Conservation (phyloP, 768 basidiomycete genomes). For the Russula sp. region DNA sequence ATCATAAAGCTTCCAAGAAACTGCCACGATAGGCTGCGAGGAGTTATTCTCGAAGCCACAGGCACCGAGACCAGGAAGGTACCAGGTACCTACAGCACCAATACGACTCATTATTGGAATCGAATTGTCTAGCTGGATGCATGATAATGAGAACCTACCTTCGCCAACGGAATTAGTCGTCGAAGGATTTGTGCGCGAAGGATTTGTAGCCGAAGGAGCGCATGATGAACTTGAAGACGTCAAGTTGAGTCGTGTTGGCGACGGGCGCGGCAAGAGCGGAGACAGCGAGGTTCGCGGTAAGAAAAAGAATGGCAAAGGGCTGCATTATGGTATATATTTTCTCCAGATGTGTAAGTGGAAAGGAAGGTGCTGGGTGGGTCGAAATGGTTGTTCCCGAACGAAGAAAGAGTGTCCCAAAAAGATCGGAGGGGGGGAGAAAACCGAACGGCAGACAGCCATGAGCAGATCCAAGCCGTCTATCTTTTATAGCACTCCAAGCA, state of each 20-base stretch:
- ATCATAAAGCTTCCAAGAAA: conserved; percentile 56
- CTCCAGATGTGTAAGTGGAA: conserved; percentile 5
- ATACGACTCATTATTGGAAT: conserved; percentile 10
- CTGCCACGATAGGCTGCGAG: conserved; percentile 54
- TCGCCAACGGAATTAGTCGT: no score
- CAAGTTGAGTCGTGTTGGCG: not conserved
- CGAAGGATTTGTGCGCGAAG: no score
- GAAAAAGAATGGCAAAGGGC: conserved; percentile 45
- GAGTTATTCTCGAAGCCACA: conserved; percentile 59
- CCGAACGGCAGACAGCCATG: no score
- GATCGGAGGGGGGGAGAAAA: conserved; percentile 27
- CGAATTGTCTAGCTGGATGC: conserved; percentile 7
- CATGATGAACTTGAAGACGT: no score
- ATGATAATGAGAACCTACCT: conserved; percentile 36
- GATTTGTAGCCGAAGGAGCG: no score
- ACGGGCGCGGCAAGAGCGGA: conserved; percentile 6
- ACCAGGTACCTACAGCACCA: conserved; percentile 50
- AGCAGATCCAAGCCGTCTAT: not conserved
- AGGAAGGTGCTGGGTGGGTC: conserved; percentile 31
- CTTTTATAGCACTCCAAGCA: conserved; percentile 6
- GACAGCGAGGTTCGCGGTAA: conserved; percentile 43
- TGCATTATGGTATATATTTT: conserved; percentile 35
- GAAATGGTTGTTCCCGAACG: no score
- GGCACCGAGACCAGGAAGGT: conserved; percentile 57
- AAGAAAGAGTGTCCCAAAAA: conserved; percentile 22